phyloP scores from a whole-genome alignment of 2,329 filamentous ascomycete species.

The Venturia aucupariae region DNA sequence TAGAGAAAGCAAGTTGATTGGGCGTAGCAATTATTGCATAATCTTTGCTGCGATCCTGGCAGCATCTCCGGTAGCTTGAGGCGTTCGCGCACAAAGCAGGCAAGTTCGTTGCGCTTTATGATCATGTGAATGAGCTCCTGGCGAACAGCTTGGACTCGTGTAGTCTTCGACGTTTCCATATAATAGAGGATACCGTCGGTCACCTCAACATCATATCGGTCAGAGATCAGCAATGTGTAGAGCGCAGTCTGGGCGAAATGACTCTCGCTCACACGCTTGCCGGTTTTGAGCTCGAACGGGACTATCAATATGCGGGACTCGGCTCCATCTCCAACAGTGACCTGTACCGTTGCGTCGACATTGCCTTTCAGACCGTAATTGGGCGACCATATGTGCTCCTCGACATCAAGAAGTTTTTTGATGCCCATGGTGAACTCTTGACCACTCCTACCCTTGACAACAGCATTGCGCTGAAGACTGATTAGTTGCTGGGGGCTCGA shows the following conservation, averaged over 20 bases:
- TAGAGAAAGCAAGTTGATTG: conserved; percentile 88
- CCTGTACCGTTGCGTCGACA: conserved; percentile 92
- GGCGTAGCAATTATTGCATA: conserved; percentile 82
- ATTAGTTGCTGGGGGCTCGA: not conserved
- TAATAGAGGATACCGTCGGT: conserved; percentile 90
- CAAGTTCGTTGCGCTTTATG: conserved; percentile 85
- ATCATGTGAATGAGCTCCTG: conserved; percentile 94
- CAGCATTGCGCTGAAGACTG: conserved; percentile 41
- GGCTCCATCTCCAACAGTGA: conserved; percentile 65
- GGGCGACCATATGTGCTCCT: conserved; percentile 97
- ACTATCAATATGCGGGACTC: conserved; percentile 64
- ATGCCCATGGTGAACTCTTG: conserved; percentile 73
- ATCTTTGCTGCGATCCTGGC: conserved; percentile 55
- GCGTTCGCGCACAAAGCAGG: conserved; percentile 73
- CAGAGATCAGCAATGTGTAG: conserved; percentile 85
- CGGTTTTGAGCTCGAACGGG: conserved; percentile 93
- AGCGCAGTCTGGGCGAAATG: conserved; percentile 91
- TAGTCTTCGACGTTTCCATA: conserved; percentile 79
- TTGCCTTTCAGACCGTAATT: conserved; percentile 97
- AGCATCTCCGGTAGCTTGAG: conserved; percentile 80
- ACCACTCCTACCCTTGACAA: conserved; percentile 71
- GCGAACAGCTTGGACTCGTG: conserved; percentile 74
- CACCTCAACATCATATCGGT: conserved; percentile 87
- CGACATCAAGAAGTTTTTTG: conserved; percentile 88
- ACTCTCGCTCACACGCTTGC: conserved; percentile 66